A percentile compares a stretch with the other conserved stretches of the same genome.
These are phyloP conservation scores for Saururus chinensis DNA, from an alignment of 164 flowering plant species.

Conservation along the genomic window DNA sequence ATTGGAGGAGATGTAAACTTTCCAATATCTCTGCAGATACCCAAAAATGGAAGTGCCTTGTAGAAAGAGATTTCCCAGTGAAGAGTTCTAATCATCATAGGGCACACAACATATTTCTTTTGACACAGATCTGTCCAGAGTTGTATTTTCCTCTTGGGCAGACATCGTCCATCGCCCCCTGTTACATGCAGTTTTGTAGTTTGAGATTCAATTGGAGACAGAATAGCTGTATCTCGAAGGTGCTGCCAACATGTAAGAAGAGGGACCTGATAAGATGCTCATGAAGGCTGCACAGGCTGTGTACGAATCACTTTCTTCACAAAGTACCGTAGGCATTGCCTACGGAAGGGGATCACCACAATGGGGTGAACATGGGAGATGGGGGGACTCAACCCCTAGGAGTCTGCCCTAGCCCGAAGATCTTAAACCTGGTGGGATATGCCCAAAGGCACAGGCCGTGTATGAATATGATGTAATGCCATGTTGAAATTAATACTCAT, in stretches of 20 bases:
- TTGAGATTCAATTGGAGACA: not conserved
- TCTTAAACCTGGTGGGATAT: too few relatives aligned
- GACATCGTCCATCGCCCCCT: not conserved
- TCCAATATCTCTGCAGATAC: not conserved
- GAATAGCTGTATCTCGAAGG: not conserved
- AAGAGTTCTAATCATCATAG: slow-evolving; percentile 8
- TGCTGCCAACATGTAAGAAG: not conserved
- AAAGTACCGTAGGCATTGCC: too few relatives aligned
- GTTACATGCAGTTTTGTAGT: slow-evolving; percentile 7
- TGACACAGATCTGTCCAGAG: not conserved
- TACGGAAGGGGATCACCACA: too few relatives aligned
- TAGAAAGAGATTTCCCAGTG: not conserved
- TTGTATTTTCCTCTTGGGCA: not conserved
- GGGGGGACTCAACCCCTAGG: too few relatives aligned
- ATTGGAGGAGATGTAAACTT: slow-evolving; percentile 44
- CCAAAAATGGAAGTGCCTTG: not conserved
- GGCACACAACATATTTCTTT: slow-evolving; percentile 4
- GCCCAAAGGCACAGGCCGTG: too few relatives aligned
- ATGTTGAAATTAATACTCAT: too few relatives aligned
- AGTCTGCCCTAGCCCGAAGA: too few relatives aligned
- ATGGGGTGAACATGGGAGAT: too few relatives aligned
- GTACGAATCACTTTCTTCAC: too few relatives aligned
- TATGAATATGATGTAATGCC: too few relatives aligned
- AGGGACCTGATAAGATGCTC: not conserved
- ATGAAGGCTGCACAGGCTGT: too few relatives aligned